These are phyloP conservation scores for Acrocalymma vagum DNA, from an alignment of 2,329 filamentous ascomycete species.

Conservation along the genomic window DNA sequence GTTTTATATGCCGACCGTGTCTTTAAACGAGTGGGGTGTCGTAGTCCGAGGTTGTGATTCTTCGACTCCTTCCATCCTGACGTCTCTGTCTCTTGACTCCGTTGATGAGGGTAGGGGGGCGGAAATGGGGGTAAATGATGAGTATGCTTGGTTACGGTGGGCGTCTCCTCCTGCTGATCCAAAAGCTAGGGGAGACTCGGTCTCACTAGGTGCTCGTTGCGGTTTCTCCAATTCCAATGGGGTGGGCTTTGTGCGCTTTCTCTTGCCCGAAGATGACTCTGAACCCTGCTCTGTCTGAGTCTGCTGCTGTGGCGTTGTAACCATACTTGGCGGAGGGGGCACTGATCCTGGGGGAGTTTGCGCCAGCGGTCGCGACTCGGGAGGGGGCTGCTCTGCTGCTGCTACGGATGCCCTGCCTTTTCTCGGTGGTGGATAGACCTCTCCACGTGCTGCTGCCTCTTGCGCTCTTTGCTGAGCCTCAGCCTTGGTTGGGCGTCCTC, in stretches of 20 bases:
- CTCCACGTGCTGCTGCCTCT: slow-evolving; percentile 48
- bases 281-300: slow-evolving; percentile 34
- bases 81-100: slow-evolving; percentile 40
- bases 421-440: slow-evolving; percentile 49
- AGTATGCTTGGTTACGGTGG: slow-evolving; percentile 37
- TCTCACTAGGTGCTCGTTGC: slow-evolving; percentile 33
- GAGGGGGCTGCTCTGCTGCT: slow-evolving; percentile 31
- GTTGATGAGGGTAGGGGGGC: slow-evolving; percentile 44
- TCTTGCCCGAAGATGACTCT: slow-evolving; percentile 48
- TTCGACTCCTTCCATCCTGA: slow-evolving; percentile 49
- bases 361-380: slow-evolving; percentile 33
- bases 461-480: slow-evolving; percentile 55
- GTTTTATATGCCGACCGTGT: slow-evolving; percentile 53
- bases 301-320: slow-evolving; percentile 38
- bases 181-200: slow-evolving; percentile 40
- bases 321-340: slow-evolving; percentile 22
- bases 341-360: slow-evolving; percentile 37
- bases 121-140: slow-evolving; percentile 46
- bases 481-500: slow-evolving; percentile 58
- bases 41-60: slow-evolving; percentile 48
- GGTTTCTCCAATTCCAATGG: slow-evolving; percentile 42
- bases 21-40: slow-evolving; percentile 53
- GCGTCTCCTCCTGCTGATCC: slow-evolving; percentile 33
- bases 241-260: slow-evolving; percentile 39
- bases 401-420: slow-evolving; percentile 41